Base-by-base conservation (phyloP, 1,139 yeast species). In the Blastobotrys buckinghamii region DNA sequence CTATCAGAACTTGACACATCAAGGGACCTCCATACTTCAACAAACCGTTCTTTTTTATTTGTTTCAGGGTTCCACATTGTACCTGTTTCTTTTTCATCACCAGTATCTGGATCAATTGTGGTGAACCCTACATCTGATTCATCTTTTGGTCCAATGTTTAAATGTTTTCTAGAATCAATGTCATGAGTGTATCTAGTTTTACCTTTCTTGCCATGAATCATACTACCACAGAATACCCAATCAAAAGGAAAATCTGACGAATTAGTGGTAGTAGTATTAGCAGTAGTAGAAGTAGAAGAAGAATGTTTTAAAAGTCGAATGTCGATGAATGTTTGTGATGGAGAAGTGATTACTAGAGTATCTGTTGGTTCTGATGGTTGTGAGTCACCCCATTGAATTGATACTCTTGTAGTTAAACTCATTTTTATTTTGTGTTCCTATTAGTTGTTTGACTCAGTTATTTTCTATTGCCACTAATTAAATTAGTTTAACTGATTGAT, bases 1-100 rank as follows among this genome's bases (percentile, higher is more conserved):
- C 70, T 68, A 0, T 47, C 52, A 0, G 75, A 74, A 1, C 70
- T 60, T 16, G 69, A 63, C 1, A 80, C 73, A 57, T 77, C 76
- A 32, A 80, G 59, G 8, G 77, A 71, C 55, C 81, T 63, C 86
- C 86, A 81, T 20, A 77, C 68, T 61, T 81, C 86, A 32, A 74
- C 66, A 55, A 79, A 81, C 6, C 68, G 68, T 50, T 74, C 75
- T 6, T 62, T 57, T n/a, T 59, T 55, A 0, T 77, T 76, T 0
- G 80, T 70, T 2, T 55, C 72, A 1, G 77, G 72, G 55, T 79
- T 77, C 19, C 59, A 55, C 84, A 81, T 79, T 2, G 56, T 54
- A 0, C 86, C 86, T 0, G 73, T 69, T 57, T 81, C 86, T 44
- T 68, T 68, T 39, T 82, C 67, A 50, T 71, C 70, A 9, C 75